Evolutionary conservation across 805 yeast genomes (phyloP).

Genomic region (Saccharomycopsis microspora): DNA sequence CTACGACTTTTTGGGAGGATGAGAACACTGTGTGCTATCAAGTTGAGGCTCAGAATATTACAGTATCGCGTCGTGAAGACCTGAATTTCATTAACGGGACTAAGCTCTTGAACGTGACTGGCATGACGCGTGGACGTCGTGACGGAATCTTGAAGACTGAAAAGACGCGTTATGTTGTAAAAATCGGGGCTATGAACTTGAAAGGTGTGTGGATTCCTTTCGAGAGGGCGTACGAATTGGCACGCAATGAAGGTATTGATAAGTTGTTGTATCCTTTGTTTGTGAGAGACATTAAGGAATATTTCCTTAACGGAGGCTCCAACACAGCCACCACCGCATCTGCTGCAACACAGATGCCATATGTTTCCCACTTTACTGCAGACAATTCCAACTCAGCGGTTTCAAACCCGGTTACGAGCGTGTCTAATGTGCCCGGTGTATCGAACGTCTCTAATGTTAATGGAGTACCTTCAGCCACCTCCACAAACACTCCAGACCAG

Average conservation of each 20-base stretch:
- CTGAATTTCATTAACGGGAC: conserved; percentile 83
- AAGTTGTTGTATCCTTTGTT: conserved; percentile 57
- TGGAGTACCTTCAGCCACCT: too few relatives aligned
- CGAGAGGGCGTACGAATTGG: conserved; percentile 72
- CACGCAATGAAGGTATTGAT: conserved; percentile 65
- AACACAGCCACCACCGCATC: conserved; percentile 5
- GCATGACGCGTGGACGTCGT: conserved; percentile 78
- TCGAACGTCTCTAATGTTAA: too few relatives aligned
- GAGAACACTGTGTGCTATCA: conserved; percentile 78
- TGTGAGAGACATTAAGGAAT: conserved; percentile 55
- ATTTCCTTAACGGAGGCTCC: conserved; percentile 1
- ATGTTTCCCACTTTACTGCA: background rate
- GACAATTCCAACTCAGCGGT: background rate
- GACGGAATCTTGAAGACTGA: conserved; percentile 77
- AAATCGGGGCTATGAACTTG: conserved; percentile 78
- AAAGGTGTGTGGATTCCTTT: conserved; percentile 90
- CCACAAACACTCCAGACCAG: too few relatives aligned
- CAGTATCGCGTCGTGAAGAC: conserved; percentile 77
- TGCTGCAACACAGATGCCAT: background rate
- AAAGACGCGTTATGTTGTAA: conserved; percentile 67
- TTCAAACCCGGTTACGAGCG: background rate
- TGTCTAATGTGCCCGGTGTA: too few relatives aligned
- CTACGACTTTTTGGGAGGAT: conserved; percentile 84
- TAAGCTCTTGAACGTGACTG: conserved; percentile 70
- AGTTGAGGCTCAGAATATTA: conserved; percentile 71